phyloP scores from a whole-genome alignment of 169 alveolate species.

The Theileria luwenshuni region DNA sequence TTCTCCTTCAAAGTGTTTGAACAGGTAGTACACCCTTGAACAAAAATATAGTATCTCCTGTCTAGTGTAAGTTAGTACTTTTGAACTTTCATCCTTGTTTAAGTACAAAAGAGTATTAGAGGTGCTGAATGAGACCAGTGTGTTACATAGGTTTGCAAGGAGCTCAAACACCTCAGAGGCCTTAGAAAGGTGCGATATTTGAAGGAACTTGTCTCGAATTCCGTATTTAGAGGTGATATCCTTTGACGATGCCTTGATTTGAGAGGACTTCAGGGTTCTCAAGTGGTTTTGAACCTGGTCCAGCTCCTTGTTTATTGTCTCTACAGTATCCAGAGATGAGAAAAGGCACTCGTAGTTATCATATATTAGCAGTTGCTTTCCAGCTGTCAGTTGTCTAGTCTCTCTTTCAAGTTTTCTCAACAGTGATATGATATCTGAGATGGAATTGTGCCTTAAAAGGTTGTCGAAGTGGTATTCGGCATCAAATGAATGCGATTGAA shows the following conservation, averaged over 20 bases:
- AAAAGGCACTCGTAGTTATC: conserved; percentile 70
- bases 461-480: conserved; percentile 40
- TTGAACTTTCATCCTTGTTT: conserved; percentile 2
- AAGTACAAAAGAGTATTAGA: conserved; percentile 5
- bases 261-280: conserved; percentile 50
- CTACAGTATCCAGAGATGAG: conserved; percentile 66
- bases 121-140: conserved; percentile 7
- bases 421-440: conserved; percentile 44
- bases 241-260: conserved; percentile 56
- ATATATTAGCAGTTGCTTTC: conserved; percentile 59
- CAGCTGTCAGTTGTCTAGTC: conserved; percentile 65
- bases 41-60: conserved; percentile 23
- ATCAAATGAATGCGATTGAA: conserved; percentile 41
- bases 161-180: conserved; percentile 39
- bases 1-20: conserved; percentile 6
- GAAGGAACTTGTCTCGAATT: conserved; percentile 45
- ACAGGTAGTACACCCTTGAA: conserved; percentile 19
- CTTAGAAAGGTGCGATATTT: conserved; percentile 43
- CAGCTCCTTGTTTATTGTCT: conserved; percentile 50
- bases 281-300: conserved; percentile 37
- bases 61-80: not conserved
- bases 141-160: conserved; percentile 16
- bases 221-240: conserved; percentile 63
- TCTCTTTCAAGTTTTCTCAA: conserved; percentile 63
- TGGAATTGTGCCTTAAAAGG: conserved; percentile 45